Evolutionary conservation across 345 rosid species (phyloP).

Genomic region (Hibiscus tridactylites): DNA sequence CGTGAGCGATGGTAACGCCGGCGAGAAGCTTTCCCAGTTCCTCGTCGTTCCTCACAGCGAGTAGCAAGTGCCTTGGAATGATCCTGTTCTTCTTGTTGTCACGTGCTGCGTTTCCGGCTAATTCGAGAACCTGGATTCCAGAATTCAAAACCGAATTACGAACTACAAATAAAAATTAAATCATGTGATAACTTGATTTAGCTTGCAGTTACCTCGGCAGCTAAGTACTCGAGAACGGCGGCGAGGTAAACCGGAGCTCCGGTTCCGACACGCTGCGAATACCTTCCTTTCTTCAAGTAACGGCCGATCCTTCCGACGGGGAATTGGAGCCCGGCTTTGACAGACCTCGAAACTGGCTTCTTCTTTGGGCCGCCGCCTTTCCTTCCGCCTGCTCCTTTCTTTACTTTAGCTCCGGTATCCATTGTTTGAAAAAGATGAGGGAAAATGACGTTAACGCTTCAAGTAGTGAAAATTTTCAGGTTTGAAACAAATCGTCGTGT

Average conservation of each 20-base stretch:
- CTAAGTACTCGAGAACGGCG: conserved; percentile 75
- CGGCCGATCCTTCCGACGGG: conserved; percentile 80
- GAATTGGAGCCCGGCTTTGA: conserved; percentile 67
- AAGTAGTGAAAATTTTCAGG: background rate
- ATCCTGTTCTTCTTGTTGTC: conserved; percentile 75
- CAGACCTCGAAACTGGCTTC: conserved; percentile 69
- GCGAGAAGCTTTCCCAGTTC: conserved; percentile 59
- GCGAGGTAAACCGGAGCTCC: conserved; percentile 80
- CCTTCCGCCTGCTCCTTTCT: conserved; percentile 66
- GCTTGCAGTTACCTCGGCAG: conserved; percentile 51
- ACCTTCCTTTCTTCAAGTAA: conserved; percentile 68
- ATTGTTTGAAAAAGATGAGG: conserved; percentile 9
- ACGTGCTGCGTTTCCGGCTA: conserved; percentile 67
- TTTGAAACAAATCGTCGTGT: background rate
- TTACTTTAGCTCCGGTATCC: conserved; percentile 44
- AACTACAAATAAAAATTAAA: background rate
- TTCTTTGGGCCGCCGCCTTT: conserved; percentile 68
- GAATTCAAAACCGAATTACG: background rate
- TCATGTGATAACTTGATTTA: background rate
- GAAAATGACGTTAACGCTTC: background rate
- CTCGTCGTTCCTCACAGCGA: conserved; percentile 66
- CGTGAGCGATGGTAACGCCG: conserved; percentile 62
- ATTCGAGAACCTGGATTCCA: conserved; percentile 42
- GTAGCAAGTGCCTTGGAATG: conserved; percentile 49
- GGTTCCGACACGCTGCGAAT: conserved; percentile 52